Base-by-base conservation (phyloP, 2,329 filamentous ascomycete genomes). In the Microdochium nivale region DNA sequence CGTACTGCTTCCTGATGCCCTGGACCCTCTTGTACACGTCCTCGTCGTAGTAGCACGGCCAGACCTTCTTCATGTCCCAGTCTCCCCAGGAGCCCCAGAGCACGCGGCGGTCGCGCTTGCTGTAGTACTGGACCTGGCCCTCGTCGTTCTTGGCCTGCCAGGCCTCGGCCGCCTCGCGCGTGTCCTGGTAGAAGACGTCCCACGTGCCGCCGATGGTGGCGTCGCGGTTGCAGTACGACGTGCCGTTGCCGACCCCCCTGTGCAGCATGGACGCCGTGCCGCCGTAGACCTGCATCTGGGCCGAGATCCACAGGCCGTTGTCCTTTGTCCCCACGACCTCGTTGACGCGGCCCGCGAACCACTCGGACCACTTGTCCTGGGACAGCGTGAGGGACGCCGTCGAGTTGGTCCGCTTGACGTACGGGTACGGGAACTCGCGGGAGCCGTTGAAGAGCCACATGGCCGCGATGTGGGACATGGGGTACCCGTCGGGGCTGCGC, bases 351-450 rank as follows among this genome's bases (percentile, higher is more conserved):
- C 57, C 56, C 2, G 62, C 60, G 1, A 70, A 62, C 63, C 66
- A 69, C 9, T 67, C 57, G 8, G 67, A 62, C 73, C 72, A 77
- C 2, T 62, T 62, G 47, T 71, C 66, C 33, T 62, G 62, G 0
- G 51, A 58, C 9, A 77, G 67, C 1, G 66, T 70, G 21, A 59
- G 69, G 13, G 72, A 74, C 9, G 64, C 66, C n/a, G 73, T 77
- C 21, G 64, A 48, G 51, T 75, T 72, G 2, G 73, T 73, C 7
- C 72, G 67, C 63, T 77, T 77, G 48, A 71, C 65, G 51, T 77
- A 77, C 0, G 74, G 75, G 25, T 71, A 66, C 25, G 74, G 67
- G 52, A 76, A 77, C 56, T 77, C 74, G 35, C 73, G 67, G 3
- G 65, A 62, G 51, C 70, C 70, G 1, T 60, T 63, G 60, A 77